A percentile compares a stretch with the other conserved stretches of the same genome.
Conservation (phyloP, 768 basidiomycete genomes). For the Leccinum subtestaceum region DNA sequence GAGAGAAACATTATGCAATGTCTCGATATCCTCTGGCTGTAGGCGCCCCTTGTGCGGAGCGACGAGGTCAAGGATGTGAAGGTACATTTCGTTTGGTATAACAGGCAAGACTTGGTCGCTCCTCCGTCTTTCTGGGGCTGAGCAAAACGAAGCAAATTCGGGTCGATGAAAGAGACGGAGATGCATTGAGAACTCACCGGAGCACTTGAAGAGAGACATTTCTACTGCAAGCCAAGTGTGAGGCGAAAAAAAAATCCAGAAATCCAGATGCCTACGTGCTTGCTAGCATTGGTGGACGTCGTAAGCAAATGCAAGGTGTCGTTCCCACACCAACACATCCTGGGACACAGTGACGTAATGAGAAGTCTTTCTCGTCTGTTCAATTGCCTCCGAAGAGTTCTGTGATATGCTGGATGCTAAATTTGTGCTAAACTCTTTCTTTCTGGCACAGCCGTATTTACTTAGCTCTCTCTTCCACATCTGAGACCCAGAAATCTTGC, state of each 20-base stretch:
- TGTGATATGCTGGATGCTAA: too few species aligned
- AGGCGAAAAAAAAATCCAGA: neutral
- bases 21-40: neutral
- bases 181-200: neutral
- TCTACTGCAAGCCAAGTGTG: neutral
- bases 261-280: too few species aligned
- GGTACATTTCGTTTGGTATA: neutral
- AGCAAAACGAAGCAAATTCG: neutral
- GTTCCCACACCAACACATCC: too few species aligned
- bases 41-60: neutral
- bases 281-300: too few species aligned
- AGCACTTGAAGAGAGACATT: neutral
- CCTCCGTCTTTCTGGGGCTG: neutral
- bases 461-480: too few species aligned
- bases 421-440: too few species aligned
- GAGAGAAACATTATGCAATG: neutral
- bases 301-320: too few species aligned
- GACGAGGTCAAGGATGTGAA: neutral
- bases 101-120: neutral
- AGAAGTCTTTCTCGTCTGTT: too few species aligned
- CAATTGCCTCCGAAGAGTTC: too few species aligned
- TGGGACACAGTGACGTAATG: too few species aligned
- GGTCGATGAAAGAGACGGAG: neutral
- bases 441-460: too few species aligned
- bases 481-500: too few species aligned